Evolutionary conservation across 1,284 basidiomycete species (phyloP), one percentile per base, ranked within the genome.

Genomic region (Leccinum griseonigrum): DNA sequence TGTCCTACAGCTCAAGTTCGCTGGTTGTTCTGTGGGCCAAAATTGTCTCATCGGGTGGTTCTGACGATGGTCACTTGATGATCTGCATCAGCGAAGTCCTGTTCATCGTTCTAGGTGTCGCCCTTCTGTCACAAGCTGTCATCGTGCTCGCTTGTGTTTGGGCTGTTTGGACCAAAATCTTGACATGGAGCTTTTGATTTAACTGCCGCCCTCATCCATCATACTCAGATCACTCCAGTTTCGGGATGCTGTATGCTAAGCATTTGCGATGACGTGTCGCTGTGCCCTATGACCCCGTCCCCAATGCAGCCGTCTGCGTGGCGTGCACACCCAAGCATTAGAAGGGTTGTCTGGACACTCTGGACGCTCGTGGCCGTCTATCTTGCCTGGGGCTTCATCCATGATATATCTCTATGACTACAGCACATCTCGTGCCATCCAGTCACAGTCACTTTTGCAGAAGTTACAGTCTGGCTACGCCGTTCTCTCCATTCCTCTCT

Each of bases 161-260:
- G 29, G 51, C 62, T 36, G 16, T 2, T 13, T 6, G 36, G 36
- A 38, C 10, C 16, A 63, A 69, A 28, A 48, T 22, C 13, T 14
- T 48, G 22, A 48, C 22, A 7, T 14, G 46, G 22, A 48, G 46
- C 16, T 26, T 48, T 48, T 8, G 46, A 73, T n/a, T 71, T 74
- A 2, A 70, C 74, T 2, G 69, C 72, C 1, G 74, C 72, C 4
- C 65, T 73, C 40, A 63, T 76, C 5, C 67, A 73, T 31, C 63
- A 75, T 5, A 56, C 65, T 2, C 65, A 66, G 10, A 67, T 75
- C 50, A 0, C 63, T 9, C 67, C 61, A 36, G 36, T 3, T 3
- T 0, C 60, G 64, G 26, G 2, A 36, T 13, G 13, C 1, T 68
- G 74, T 31, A 75, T 73, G 74, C 58, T 32, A 28, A 58, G 64